These are phyloP conservation scores for Geopyxis carbonaria DNA, from an alignment of 495 filamentous ascomycete genomes.

Conservation along the genomic window DNA sequence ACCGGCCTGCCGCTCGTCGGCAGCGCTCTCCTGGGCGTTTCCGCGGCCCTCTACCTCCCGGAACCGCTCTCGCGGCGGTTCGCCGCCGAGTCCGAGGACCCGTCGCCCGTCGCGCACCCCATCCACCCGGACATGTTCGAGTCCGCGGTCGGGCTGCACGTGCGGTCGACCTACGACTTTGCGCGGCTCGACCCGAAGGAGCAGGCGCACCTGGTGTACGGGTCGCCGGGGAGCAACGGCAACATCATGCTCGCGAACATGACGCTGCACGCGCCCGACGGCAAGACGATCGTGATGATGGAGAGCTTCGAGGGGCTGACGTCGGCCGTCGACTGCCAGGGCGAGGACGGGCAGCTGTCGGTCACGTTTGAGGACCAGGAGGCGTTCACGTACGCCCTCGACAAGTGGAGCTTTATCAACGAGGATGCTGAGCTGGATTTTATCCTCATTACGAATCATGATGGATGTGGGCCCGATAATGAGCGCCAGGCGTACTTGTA, in stretches of 20 bases:
- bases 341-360: conserved; percentile 12
- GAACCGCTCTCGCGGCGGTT: too few species aligned
- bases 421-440: conserved; percentile 21
- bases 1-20: too few species aligned
- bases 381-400: conserved; percentile 13
- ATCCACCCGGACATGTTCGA: conserved; percentile 13
- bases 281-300: conserved; percentile 26
- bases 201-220: conserved; percentile 26
- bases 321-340: conserved; percentile 26
- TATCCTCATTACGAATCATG: conserved; percentile 28
- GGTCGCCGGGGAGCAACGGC: conserved; percentile 19
- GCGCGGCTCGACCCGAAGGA: conserved; percentile 18
- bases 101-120: too few species aligned
- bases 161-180: conserved; percentile 16
- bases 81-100: too few species aligned
- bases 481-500: conserved; percentile 25
- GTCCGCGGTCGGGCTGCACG: conserved; percentile 2
- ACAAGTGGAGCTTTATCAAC: conserved; percentile 25
- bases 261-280: conserved; percentile 26
- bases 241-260: conserved; percentile 26
- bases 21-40: too few species aligned
- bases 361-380: conserved; percentile 7
- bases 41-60: too few species aligned
- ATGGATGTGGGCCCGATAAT: conserved; percentile 24
- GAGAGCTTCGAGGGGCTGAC: conserved; percentile 27